Conservation (phyloP, 805 yeast genomes). For the Saccharomycopsis malanga region DNA sequence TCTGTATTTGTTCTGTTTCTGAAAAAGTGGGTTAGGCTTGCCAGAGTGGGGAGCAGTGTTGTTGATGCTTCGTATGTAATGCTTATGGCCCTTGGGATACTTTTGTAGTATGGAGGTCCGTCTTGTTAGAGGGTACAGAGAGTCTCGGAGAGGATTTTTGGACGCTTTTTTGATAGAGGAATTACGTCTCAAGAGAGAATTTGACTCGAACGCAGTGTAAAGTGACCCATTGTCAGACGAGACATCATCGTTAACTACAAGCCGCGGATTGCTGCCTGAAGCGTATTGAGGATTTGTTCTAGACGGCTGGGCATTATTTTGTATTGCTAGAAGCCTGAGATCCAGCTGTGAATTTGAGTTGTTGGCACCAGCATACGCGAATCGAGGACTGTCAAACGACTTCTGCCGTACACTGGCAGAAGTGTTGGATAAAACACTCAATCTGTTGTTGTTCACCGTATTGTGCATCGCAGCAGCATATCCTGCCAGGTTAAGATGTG, state of each 20-base stretch:
- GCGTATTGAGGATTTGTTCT: neutral
- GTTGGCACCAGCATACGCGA: neutral
- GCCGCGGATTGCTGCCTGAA: neutral
- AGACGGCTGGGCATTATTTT: neutral
- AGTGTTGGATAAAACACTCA: slow-evolving; percentile 12
- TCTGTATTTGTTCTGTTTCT: slow-evolving; percentile 6
- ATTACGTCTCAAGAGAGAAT: neutral
- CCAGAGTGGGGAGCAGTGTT: neutral
- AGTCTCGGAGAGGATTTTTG: neutral
- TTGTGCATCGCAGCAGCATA: neutral
- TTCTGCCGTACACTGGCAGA: slow-evolving; percentile 20
- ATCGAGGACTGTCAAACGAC: slow-evolving; percentile 10
- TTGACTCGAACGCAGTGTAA: slow-evolving; percentile 8
- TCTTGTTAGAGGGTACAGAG: neutral
- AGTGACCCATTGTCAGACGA: slow-evolving; percentile 1
- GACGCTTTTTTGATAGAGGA: neutral
- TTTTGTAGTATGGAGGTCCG: slow-evolving; percentile 1
- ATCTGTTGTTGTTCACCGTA: slow-evolving; percentile 1
- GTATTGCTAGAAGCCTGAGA: neutral
- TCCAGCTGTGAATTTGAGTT: neutral
- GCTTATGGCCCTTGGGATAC: slow-evolving; percentile 5
- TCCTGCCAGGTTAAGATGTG: too few species aligned
- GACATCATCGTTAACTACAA: neutral
- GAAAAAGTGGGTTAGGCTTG: slow-evolving; percentile 1
- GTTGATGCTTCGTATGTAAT: neutral